These are phyloP conservation scores for Clavispora vitiphila DNA, from an alignment of 805 yeast genomes.

Conservation along the genomic window DNA sequence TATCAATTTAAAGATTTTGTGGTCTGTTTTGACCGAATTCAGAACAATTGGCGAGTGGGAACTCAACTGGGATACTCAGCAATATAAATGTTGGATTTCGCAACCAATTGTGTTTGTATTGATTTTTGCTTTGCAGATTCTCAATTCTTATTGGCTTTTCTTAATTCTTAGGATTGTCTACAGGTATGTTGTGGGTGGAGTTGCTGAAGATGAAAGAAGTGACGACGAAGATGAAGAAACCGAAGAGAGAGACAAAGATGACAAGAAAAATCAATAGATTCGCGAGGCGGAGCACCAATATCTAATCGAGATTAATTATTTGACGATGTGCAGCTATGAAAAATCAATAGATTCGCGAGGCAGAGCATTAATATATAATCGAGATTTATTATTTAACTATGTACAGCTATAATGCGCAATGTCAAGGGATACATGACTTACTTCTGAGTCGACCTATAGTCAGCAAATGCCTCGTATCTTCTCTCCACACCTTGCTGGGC, in stretches of 20 bases:
- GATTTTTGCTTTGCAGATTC: slow-evolving; percentile 74
- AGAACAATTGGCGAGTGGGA: slow-evolving; percentile 76
- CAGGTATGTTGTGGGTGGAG: slow-evolving; percentile 58
- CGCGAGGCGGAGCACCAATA: not conserved
- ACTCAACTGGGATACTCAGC: slow-evolving; percentile 82
- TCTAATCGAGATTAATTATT: not conserved
- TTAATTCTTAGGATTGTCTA: slow-evolving; percentile 73
- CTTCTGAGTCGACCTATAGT: slow-evolving; percentile 9
- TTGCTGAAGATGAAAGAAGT: slow-evolving; percentile 75
- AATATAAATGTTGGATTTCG: slow-evolving; percentile 94
- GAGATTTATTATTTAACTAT: not conserved
- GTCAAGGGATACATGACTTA: not conserved
- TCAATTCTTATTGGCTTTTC: slow-evolving; percentile 84
- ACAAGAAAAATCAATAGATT: slow-evolving; percentile 13
- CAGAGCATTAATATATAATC: not conserved
- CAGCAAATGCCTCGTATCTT: slow-evolving; percentile 37
- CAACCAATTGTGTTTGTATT: slow-evolving; percentile 82
- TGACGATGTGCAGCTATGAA: no score
- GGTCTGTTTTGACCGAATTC: slow-evolving; percentile 84
- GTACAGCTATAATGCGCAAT: slow-evolving; percentile 1
- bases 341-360: slow-evolving; percentile 5
- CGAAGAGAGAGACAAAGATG: slow-evolving; percentile 16
- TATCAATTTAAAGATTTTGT: slow-evolving; percentile 71
- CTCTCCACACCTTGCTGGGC: slow-evolving; percentile 71
- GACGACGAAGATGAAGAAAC: slow-evolving; percentile 67